Evolutionary conservation across 352 stramenopile genomes (phyloP), one percentile per base, ranked within the genome.

Genomic region (Pythium rhizo-oryzae): DNA sequence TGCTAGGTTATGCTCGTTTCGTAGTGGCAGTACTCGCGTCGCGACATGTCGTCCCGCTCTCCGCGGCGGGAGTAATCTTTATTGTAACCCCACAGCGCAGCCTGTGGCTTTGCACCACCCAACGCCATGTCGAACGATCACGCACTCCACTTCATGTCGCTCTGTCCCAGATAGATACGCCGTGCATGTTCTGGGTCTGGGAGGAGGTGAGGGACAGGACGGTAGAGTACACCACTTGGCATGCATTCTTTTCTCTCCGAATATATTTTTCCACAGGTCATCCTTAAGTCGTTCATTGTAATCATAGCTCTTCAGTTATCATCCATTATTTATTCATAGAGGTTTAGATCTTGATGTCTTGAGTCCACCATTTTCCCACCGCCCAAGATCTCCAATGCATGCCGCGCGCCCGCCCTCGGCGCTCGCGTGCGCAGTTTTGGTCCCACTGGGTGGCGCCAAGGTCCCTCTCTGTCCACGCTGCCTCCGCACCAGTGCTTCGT

Each of bases 1-100:
- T 95, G 87, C 82, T 95, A 92, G 78, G 46, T 43, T 23, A n/a
- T 8, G 44, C 18, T 24, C 49, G 9, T 12, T 47, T n/a, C 41
- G 13, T 47, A 47, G 41, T 47, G 13, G 41, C 13, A 33, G 28
- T 33, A 33, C 28, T 33, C 47, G 12, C n/a, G 52, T 39, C n/a
- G 52, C 33, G 52, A 59, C 52, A 25, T 59, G 41, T 47, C 41
- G 43, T 52, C 41, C 54, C 35, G 28, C 28, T 6, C 28, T 2
- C 28, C 28, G 28, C 28, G 55, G n/a, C 43, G 11, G 41, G 41
- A 43, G 59, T 66, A 59, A 64, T 70, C 21, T 59, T 63, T 72
- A 67, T 72, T 72, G 65, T 62, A 66, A 66, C 13, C 41, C 41
- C 43, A 19, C 57, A 16, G 16, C 33, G 8, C 49, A 8, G 41